Percentiles rank a stretch among this genome's conserved stretches.
Conservation (phyloP, 306 rosid species). For the Styphnolobium japonicum region DNA sequence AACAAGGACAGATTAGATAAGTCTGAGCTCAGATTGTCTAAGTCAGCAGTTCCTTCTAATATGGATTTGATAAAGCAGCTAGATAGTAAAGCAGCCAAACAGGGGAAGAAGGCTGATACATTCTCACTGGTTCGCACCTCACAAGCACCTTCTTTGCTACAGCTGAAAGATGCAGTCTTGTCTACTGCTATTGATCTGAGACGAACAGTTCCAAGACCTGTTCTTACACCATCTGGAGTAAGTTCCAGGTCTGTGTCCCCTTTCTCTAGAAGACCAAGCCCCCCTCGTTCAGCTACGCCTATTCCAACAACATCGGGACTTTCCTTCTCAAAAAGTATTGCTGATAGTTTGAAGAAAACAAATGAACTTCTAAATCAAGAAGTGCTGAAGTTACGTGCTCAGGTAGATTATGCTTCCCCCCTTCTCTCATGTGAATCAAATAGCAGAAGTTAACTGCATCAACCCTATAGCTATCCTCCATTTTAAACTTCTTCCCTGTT, state of each 20-base stretch:
- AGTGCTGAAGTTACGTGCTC: conserved; percentile 72
- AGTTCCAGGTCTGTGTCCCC: conserved; percentile 95
- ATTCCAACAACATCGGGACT: conserved; percentile 94
- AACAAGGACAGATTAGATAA: conserved; percentile 91
- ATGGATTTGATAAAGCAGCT: conserved; percentile 95
- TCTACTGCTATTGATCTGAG: conserved; percentile 75
- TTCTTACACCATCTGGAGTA: conserved; percentile 68
- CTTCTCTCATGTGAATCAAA: not conserved
- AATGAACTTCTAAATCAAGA: conserved; percentile 92
- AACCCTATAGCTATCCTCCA: not conserved
- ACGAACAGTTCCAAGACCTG: conserved; percentile 80
- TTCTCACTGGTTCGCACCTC: conserved; percentile 76
- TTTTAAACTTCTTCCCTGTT: not conserved
- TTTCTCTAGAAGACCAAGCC: conserved; percentile 91
- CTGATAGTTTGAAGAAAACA: conserved; percentile 91
- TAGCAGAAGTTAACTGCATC: not conserved
- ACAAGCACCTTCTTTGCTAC: conserved; percentile 85
- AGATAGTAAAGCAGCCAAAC: conserved; percentile 93
- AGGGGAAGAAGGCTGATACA: conserved; percentile 89
- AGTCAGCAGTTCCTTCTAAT: conserved; percentile 68
- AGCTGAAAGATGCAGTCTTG: conserved; percentile 87
- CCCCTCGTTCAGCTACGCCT: conserved; percentile 97
- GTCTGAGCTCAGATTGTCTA: conserved; percentile 65
- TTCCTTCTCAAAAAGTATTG: conserved; percentile 77
- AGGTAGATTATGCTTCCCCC: conserved; percentile 50